These are phyloP conservation scores for Agarophyton chilense DNA, from an alignment of 23 red algal genomes.

Conservation along the genomic window DNA sequence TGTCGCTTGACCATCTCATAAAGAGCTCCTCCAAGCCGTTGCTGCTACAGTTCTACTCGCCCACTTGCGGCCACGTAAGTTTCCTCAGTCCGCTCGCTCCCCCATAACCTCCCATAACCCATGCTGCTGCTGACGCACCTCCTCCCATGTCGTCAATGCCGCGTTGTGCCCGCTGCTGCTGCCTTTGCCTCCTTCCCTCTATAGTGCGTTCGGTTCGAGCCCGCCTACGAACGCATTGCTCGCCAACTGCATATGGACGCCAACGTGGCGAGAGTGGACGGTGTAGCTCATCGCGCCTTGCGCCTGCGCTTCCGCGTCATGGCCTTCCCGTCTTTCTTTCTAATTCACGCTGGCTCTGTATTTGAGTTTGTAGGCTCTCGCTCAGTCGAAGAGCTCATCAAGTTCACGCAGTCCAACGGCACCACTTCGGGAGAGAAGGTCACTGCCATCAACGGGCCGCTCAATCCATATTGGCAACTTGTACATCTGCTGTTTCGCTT, in stretches of 20 bases:
- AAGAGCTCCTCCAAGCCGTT: slow-evolving; percentile 26
- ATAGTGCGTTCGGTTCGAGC: slow-evolving; percentile 19
- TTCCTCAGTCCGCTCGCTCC: no score
- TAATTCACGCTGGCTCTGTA: slow-evolving; percentile 33
- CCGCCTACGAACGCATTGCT: slow-evolving; percentile 8
- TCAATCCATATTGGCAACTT: slow-evolving; percentile 23
- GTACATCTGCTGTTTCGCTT: slow-evolving; percentile 34
- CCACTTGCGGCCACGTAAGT: slow-evolving; percentile 38
- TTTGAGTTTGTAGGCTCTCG: slow-evolving; percentile 16
- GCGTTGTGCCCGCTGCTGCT: neutral
- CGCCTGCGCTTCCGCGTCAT: slow-evolving; percentile 33
- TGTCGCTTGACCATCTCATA: slow-evolving; percentile 20
- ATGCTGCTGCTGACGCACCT: neutral
- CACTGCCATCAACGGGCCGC: slow-evolving; percentile 15
- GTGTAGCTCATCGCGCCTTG: neutral
- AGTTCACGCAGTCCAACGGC: slow-evolving; percentile 35
- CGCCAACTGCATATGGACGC: neutral
- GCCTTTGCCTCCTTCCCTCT: neutral
- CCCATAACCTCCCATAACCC: neutral
- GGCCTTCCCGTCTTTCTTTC: slow-evolving; percentile 43
- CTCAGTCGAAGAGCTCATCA: slow-evolving; percentile 13
- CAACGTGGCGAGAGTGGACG: slow-evolving; percentile 30
- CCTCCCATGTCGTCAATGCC: neutral
- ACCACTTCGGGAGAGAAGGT: neutral
- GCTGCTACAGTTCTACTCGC: slow-evolving; percentile 54